Evolutionary conservation across 2,329 filamentous ascomycete genomes (phyloP).

Genomic region (Stachybotrys chartarum): DNA sequence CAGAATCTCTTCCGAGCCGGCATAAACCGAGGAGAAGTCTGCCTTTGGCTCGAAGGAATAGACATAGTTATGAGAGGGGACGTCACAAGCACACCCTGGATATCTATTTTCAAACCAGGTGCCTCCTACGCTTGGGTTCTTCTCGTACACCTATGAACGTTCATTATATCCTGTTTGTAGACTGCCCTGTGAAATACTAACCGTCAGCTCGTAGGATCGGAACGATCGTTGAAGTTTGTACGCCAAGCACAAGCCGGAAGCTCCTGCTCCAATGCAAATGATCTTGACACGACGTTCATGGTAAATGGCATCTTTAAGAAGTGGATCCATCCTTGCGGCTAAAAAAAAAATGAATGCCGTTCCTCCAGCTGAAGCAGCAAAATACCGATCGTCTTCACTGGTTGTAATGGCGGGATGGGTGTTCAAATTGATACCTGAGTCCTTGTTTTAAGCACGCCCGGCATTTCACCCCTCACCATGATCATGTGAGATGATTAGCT

Average conservation of each 20-base stretch:
- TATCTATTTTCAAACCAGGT: constrained; percentile 55
- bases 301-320: constrained; percentile 3
- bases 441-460: no score
- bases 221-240: constrained; percentile 40
- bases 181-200: neutral
- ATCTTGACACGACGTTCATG: constrained; percentile 7
- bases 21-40: constrained; percentile 50
- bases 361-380: no score
- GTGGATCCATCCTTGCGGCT: constrained; percentile 1
- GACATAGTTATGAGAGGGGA: constrained; percentile 44
- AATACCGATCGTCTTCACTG: no score
- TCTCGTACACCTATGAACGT: constrained; percentile 38
- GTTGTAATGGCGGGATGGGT: no score
- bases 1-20: constrained; percentile 46
- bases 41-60: constrained; percentile 35
- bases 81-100: constrained; percentile 49
- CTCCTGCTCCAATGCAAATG: constrained; percentile 40
- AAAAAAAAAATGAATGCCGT: no score
- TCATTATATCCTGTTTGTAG: neutral
- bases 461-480: no score
- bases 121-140: constrained; percentile 47
- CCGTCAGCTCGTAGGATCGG: constrained; percentile 25
- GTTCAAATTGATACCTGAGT: no score
- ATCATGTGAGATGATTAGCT: no score
- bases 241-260: constrained; percentile 37